Percentiles rank a stretch among this genome's conserved stretches.
Conservation (phyloP, 1,284 basidiomycete species). For the Veloboletus limbatus region DNA sequence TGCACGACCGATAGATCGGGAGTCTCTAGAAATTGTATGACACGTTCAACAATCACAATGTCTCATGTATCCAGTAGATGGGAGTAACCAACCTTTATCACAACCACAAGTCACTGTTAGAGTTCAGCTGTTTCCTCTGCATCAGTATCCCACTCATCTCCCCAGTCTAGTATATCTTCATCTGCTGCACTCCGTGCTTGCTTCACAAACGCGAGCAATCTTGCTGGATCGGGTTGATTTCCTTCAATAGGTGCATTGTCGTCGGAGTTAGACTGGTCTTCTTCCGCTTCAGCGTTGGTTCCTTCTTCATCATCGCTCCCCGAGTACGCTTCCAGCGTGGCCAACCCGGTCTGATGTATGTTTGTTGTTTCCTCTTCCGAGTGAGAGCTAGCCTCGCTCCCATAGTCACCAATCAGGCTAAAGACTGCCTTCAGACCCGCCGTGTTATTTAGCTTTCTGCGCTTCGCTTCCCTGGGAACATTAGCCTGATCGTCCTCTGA, state of each 20-base stretch:
- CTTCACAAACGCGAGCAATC: conserved; percentile 49
- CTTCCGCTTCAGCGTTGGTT: conserved; percentile 26
- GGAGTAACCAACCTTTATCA: background rate
- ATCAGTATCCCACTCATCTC: conserved; percentile 47
- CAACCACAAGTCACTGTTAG: background rate
- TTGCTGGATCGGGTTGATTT: conserved; percentile 45
- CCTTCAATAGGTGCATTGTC: conserved; percentile 36
- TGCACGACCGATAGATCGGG: background rate
- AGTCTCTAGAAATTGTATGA: conserved; percentile 6
- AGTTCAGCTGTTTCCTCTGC: conserved; percentile 6
- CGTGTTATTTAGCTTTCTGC: conserved; percentile 49
- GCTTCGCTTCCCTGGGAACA: conserved; percentile 42
- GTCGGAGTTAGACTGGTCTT: conserved; percentile 28
- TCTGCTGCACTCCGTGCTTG: conserved; percentile 40
- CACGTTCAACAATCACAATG: background rate
- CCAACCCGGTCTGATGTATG: conserved; percentile 40
- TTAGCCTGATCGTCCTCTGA: conserved; percentile 37
- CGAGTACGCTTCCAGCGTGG: conserved; percentile 52
- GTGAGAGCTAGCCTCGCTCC: conserved; percentile 53
- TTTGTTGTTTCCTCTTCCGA: conserved; percentile 33
- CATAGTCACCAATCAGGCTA: conserved; percentile 63
- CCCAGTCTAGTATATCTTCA: conserved; percentile 63
- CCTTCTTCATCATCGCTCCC: conserved; percentile 44
- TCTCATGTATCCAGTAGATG: background rate
- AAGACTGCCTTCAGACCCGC: conserved; percentile 54